phyloP scores from a whole-genome alignment of 805 yeast genomes.

The Wickerhamiella domercqiae region DNA sequence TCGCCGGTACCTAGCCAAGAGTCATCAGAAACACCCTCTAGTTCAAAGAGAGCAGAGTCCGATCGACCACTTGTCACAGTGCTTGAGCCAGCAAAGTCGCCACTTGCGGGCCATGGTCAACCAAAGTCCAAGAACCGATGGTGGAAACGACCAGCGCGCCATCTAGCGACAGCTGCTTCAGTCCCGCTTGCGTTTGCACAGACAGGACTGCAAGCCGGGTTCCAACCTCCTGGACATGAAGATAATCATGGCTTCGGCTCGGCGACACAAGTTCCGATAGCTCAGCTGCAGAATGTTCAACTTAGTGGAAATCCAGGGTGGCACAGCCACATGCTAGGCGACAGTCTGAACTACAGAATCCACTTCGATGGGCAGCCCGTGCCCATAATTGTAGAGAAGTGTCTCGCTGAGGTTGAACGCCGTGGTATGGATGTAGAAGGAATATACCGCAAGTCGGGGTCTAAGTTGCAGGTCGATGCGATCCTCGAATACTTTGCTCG shows the following conservation, averaged over 20 bases:
- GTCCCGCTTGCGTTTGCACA: not conserved
- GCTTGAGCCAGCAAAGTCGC: slow-evolving; percentile 1
- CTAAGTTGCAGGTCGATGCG: slow-evolving; percentile 46
- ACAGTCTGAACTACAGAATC: not conserved
- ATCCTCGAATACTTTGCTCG: slow-evolving; percentile 27
- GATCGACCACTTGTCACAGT: slow-evolving; percentile 9
- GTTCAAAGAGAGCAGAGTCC: not conserved
- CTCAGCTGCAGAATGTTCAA: not conserved
- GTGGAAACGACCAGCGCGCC: slow-evolving; percentile 6
- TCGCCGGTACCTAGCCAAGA: not conserved
- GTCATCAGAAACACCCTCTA: not conserved
- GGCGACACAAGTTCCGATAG: not conserved
- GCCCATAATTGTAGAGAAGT: slow-evolving; percentile 58
- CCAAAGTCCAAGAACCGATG: slow-evolving; percentile 3
- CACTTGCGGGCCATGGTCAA: too few relatives aligned
- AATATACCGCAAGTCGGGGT: slow-evolving; percentile 79
- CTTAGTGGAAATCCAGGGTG: not conserved
- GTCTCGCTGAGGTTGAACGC: slow-evolving; percentile 61
- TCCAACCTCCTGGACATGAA: not conserved
- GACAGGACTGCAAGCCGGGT: not conserved
- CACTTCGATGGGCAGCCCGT: slow-evolving; percentile 21
- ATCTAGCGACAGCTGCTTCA: not conserved
- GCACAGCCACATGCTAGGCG: not conserved
- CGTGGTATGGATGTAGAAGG: slow-evolving; percentile 74
- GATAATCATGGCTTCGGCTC: too few relatives aligned